These are phyloP conservation scores for Dichotomocladium elegans DNA, from an alignment of 371 early-diverging fungal genomes.

Conservation along the genomic window DNA sequence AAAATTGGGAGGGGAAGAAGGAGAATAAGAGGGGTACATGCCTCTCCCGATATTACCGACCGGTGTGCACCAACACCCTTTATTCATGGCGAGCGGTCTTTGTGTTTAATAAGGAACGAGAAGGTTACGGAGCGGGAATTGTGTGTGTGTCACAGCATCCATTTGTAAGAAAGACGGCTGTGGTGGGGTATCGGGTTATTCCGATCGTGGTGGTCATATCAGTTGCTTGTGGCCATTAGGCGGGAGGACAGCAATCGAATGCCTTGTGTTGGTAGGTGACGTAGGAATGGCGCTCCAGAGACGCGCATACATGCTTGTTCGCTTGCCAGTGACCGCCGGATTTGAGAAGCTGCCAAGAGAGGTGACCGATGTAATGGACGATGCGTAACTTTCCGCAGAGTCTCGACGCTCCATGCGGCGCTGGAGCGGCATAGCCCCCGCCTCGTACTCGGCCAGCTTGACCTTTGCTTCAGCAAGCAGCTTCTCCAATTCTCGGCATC, in stretches of 20 bases:
- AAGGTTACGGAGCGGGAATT: too few species aligned
- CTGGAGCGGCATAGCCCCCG: constrained; percentile 8
- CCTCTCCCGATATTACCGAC: too few species aligned
- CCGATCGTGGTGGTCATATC: too few species aligned
- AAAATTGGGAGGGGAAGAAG: too few species aligned
- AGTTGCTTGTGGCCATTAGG: constrained; percentile 1
- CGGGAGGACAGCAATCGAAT: constrained; percentile 7
- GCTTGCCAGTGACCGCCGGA: constrained; percentile 19
- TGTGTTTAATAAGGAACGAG: too few species aligned
- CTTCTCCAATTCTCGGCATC: constrained; percentile 49
- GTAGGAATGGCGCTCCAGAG: constrained; percentile 24
- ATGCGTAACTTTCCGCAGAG: constrained; percentile 38
- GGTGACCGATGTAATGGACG: constrained; percentile 29
- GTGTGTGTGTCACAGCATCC: too few species aligned
- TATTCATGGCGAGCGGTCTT: too few species aligned
- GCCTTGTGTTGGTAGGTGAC: neutral
- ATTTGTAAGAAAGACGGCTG: too few species aligned
- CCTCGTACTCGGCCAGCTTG: constrained; percentile 40
- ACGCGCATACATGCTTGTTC: constrained; percentile 45
- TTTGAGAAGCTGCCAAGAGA: constrained; percentile 26
- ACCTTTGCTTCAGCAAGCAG: constrained; percentile 47
- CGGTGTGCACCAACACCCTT: too few species aligned
- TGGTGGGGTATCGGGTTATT: too few species aligned
- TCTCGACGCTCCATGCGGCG: constrained; percentile 14
- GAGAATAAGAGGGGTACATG: too few species aligned